phyloP scores from a whole-genome alignment of 805 yeast species.

The Candida insectorum region DNA sequence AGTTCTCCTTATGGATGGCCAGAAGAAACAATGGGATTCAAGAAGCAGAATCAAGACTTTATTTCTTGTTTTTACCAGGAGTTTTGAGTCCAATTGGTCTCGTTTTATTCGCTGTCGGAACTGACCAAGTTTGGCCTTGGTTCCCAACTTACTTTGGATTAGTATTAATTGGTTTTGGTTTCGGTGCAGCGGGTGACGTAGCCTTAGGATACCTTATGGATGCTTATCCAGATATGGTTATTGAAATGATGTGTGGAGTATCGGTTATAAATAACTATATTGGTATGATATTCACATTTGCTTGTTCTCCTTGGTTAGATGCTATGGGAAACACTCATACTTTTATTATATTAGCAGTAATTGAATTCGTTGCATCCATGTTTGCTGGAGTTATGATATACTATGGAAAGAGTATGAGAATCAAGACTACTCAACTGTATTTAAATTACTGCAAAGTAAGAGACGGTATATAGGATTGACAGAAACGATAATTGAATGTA shows the following conservation, averaged over 20 bases:
- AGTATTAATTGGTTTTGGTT: constrained; percentile 35
- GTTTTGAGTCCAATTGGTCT: constrained; percentile 33
- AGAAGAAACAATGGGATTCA: constrained; percentile 32
- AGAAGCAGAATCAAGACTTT: constrained; percentile 37
- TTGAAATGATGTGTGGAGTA: constrained; percentile 39
- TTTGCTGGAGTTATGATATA: constrained; percentile 26
- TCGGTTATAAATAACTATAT: constrained; percentile 35
- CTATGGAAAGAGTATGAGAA: constrained; percentile 33
- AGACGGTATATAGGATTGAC: constrained; percentile 17
- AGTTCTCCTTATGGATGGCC: constrained; percentile 35
- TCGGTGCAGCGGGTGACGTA: constrained; percentile 37
- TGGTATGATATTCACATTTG: constrained; percentile 37
- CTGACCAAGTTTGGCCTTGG: constrained; percentile 36
- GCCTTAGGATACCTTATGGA: constrained; percentile 39
- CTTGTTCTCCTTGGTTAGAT: constrained; percentile 38
- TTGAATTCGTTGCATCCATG: constrained; percentile 31
- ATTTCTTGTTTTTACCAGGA: constrained; percentile 33
- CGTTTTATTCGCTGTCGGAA: constrained; percentile 35
- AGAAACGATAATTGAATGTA: no score
- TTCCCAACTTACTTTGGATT: constrained; percentile 35
- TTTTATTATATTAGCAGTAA: constrained; percentile 32
- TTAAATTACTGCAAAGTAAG: constrained; percentile 23
- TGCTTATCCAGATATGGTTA: constrained; percentile 38
- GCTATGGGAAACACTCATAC: constrained; percentile 34
- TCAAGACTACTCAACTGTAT: constrained; percentile 32